Evolutionary conservation across 2,329 filamentous ascomycete genomes (phyloP).

Genomic region (Didymella exigua): DNA sequence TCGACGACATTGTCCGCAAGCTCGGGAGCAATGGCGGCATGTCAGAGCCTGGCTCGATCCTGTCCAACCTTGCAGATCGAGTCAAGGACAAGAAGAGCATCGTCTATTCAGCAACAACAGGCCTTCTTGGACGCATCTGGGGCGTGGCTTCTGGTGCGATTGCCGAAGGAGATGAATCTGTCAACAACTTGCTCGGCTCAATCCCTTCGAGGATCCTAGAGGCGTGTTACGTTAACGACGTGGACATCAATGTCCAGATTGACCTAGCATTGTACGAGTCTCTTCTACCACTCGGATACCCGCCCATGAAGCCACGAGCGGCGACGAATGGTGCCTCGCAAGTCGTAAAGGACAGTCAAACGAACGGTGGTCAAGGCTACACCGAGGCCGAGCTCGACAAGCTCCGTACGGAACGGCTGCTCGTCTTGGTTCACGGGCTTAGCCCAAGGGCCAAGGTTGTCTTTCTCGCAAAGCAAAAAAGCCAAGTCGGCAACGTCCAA

Average conservation of each 20-base stretch:
- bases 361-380: slow-evolving; percentile 51
- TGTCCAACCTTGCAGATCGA: slow-evolving; percentile 82
- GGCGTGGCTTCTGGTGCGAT: slow-evolving; percentile 91
- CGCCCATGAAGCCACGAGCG: slow-evolving; percentile 67
- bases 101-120: slow-evolving; percentile 87
- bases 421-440: slow-evolving; percentile 79
- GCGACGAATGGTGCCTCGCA: slow-evolving; percentile 62
- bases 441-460: slow-evolving; percentile 80
- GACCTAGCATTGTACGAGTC: slow-evolving; percentile 86
- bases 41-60: slow-evolving; percentile 74
- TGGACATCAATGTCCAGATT: slow-evolving; percentile 81
- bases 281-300: slow-evolving; percentile 87
- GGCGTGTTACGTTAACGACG: slow-evolving; percentile 87
- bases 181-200: slow-evolving; percentile 74
- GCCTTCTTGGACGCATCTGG: slow-evolving; percentile 84
- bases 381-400: slow-evolving; percentile 68
- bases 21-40: slow-evolving; percentile 78
- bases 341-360: slow-evolving; percentile 63
- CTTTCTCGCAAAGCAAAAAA: slow-evolving; percentile 83
- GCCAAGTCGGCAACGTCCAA: slow-evolving; percentile 75
- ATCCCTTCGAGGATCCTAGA: slow-evolving; percentile 87
- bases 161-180: slow-evolving; percentile 77
- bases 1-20: slow-evolving; percentile 80
- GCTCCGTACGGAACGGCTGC: slow-evolving; percentile 80
- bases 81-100: slow-evolving; percentile 83